Conservation (phyloP, 805 yeast genomes). For the Lipomyces starkeyi region DNA sequence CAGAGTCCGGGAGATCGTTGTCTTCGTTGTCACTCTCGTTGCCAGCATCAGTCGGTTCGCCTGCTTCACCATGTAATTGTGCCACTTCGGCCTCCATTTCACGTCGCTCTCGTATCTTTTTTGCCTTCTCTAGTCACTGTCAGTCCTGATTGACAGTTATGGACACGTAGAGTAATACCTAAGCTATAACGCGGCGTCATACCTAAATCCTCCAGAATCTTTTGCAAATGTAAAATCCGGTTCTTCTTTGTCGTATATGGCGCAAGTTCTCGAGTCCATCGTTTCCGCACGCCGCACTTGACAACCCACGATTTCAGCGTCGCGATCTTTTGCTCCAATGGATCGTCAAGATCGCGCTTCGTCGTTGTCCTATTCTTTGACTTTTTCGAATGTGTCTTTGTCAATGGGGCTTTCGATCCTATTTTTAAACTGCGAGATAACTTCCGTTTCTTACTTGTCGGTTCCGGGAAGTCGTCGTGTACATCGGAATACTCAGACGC, state of each 20-base stretch:
- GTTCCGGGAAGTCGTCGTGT: constrained; percentile 11
- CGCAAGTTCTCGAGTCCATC: constrained; percentile 39
- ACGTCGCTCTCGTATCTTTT: constrained; percentile 39
- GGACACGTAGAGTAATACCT: not conserved
- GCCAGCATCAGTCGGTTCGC: constrained; percentile 8
- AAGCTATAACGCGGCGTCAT: constrained; percentile 42
- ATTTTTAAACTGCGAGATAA: not conserved
- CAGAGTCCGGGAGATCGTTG: not conserved
- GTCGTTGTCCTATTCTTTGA: not conserved
- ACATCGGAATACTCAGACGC: constrained; percentile 26
- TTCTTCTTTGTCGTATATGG: constrained; percentile 36
- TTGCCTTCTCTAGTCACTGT: constrained; percentile 38
- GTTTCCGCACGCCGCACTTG: constrained; percentile 43
- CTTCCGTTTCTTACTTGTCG: constrained; percentile 15
- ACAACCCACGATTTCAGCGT: constrained; percentile 40
- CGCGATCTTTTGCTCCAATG: constrained; percentile 40
- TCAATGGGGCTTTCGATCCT: not conserved
- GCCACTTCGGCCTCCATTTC: constrained; percentile 39
- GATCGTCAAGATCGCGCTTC: constrained; percentile 10
- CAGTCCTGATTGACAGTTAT: not conserved
- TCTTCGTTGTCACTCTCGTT: constrained; percentile 2
- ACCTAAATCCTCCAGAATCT: constrained; percentile 39
- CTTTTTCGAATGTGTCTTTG: constrained; percentile 6
- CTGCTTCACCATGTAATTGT: constrained; percentile 39
- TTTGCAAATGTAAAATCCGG: constrained; percentile 35